Evolutionary conservation across 805 yeast species (phyloP), one percentile per base, ranked within the genome.

Genomic region (Candida tammaniensis): DNA sequence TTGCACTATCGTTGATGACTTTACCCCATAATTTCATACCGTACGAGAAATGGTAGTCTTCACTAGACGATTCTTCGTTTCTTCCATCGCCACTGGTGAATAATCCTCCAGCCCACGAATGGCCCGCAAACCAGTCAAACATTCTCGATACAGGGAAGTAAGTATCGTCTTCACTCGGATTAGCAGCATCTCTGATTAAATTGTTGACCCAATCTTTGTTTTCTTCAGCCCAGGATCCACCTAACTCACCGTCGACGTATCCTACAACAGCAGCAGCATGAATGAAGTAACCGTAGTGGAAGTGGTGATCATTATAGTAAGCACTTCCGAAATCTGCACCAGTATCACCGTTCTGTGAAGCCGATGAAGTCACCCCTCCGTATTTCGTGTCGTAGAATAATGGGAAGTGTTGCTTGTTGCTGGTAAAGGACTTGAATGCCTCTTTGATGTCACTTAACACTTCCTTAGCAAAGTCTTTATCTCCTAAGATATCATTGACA

Each of bases 291-390:
- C 93, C 93, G 50, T 82, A 86, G 55, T 86, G 94, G 72, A 85
- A 86, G 53, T 86, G 93, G 49, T 86, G 95, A 51, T 86, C 95
- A 47, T 86, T 85, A 59, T 85, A 86, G 54, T 75, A 82, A 16
- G 84, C 74, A 54, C 82, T 73, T 30, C 94, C 95, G 54, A 70
- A 86, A 49, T 79, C 82, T 24, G 68, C 68, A 22, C 64, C 61
- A 17, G 65, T 46, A 38, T 71, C 72, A 36, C 75, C 74, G 33
- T 52, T 40, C 42, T 66, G 65, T 15, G 70, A 56, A 7, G 72
- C 73, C 24, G 73, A 59, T 1, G 82, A 71, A n/a, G 80, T 72
- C 10, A 78, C 62, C 37, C 83, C 83, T 27, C 70, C 68, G 48
- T 59, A 76, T 38, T 57, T 69, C 6, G 80, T 74, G 48, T 78